Conservation (phyloP, 805 yeast genomes). For the Zygosaccharomyces lentus region DNA sequence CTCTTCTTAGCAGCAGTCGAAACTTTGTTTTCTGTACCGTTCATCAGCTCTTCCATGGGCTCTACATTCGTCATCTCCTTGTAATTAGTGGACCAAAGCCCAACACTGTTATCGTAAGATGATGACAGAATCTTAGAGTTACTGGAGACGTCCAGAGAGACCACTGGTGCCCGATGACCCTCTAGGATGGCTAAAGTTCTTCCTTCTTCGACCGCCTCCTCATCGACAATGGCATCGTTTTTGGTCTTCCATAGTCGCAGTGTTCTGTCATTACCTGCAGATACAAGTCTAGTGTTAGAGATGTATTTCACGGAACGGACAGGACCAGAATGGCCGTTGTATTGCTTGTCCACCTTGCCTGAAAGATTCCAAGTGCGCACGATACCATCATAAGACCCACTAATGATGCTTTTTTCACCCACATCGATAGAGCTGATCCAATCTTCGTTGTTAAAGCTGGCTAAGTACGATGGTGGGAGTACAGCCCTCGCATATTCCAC, state of each 20-base stretch:
- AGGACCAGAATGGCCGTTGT: conserved; percentile 85
- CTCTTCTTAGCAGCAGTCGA: conserved; percentile 87
- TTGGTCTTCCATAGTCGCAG: conserved; percentile 82
- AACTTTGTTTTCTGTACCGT: conserved; percentile 38
- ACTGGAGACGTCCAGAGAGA: conserved; percentile 57
- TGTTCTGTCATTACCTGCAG: conserved; percentile 86
- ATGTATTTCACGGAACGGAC: conserved; percentile 80
- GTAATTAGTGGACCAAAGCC: conserved; percentile 83
- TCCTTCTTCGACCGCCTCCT: conserved; percentile 56
- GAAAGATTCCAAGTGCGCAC: conserved; percentile 83
- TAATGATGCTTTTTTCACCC: conserved; percentile 49
- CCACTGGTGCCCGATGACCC: conserved; percentile 89
- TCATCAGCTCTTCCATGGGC: conserved; percentile 43
- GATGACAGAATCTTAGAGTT: conserved; percentile 73
- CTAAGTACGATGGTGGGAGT: conserved; percentile 88
- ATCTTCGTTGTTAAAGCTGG: conserved; percentile 87
- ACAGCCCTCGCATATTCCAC: conserved; percentile 90
- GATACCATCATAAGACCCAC: conserved; percentile 93
- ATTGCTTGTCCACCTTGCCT: conserved; percentile 75
- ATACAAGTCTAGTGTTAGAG: conserved; percentile 66
- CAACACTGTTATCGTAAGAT: conserved; percentile 72
- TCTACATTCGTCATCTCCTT: conserved; percentile 75
- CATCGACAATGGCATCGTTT: conserved; percentile 36
- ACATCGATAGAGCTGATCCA: conserved; percentile 77
- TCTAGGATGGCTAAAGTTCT: conserved; percentile 79